These are phyloP conservation scores for Rubroboletus satanas DNA, from an alignment of 768 basidiomycete species.

Conservation along the genomic window DNA sequence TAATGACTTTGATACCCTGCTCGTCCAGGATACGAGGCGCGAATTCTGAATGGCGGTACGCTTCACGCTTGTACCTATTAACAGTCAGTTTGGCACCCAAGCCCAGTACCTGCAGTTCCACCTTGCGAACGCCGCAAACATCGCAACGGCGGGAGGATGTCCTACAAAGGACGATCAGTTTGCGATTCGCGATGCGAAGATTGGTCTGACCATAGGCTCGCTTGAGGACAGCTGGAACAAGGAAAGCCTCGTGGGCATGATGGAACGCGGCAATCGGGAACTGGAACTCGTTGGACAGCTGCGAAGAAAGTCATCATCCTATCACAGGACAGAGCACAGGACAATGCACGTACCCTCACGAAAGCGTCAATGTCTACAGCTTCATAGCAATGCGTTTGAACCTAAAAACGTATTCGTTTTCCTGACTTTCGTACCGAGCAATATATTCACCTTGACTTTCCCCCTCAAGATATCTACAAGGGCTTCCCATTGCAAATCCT, in stretches of 20 bases:
- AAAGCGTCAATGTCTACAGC: constrained; percentile 68
- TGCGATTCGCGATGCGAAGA: background rate
- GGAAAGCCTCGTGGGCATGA: constrained; percentile 76
- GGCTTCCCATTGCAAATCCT: constrained; percentile 66
- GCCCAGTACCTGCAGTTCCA: constrained; percentile 10
- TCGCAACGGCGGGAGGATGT: constrained; percentile 60
- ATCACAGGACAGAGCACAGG: background rate
- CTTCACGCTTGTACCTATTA: constrained; percentile 53
- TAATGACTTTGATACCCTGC: constrained; percentile 44
- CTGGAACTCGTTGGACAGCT: constrained; percentile 79
- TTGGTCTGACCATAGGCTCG: constrained; percentile 50
- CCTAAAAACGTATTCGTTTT: constrained; percentile 22
- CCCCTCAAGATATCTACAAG: constrained; percentile 71
- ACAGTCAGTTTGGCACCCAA: background rate
- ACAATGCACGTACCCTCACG: constrained; percentile 47
- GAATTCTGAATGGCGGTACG: constrained; percentile 54
- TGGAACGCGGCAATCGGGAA: constrained; percentile 74
- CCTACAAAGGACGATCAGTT: constrained; percentile 26
- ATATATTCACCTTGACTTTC: constrained; percentile 55
- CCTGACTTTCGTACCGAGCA: background rate
- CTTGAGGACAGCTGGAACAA: constrained; percentile 75
- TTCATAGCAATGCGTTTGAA: constrained; percentile 53
- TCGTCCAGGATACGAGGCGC: constrained; percentile 52
- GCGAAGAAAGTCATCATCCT: background rate
- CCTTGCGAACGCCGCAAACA: constrained; percentile 60